phyloP scores from a whole-genome alignment of 352 stramenopile species.

The Nothophytophthora sp. region DNA sequence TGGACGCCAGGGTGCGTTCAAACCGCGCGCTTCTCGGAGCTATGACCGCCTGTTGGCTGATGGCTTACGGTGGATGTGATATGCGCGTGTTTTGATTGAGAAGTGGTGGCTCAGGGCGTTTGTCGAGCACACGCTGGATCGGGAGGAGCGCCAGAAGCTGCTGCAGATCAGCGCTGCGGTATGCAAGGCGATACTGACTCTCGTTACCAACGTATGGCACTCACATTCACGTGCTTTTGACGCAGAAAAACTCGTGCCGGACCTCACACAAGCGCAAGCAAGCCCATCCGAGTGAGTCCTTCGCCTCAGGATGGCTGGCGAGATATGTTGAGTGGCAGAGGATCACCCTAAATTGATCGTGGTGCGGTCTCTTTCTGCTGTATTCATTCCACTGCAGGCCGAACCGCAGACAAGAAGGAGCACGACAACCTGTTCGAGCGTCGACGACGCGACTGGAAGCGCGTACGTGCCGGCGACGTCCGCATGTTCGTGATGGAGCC shows the following conservation, averaged over 20 bases:
- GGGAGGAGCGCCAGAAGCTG: conserved; percentile 51
- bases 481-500: conserved; percentile 76
- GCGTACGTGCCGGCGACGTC: conserved; percentile 62
- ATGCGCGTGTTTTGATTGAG: neutral
- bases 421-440: conserved; percentile 78
- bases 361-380: neutral
- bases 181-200: neutral
- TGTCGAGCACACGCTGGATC: conserved; percentile 73
- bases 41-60: neutral
- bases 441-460: conserved; percentile 74
- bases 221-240: neutral
- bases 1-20: conserved; percentile 58
- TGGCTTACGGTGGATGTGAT: neutral
- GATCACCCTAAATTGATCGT: conserved; percentile 9
- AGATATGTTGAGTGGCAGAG: no score
- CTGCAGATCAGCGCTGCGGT: conserved; percentile 46
- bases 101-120: conserved; percentile 80
- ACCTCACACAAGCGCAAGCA: conserved; percentile 76
- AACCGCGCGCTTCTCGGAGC: neutral
- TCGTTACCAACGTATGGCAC: neutral
- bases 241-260: conserved; percentile 45
- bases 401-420: conserved; percentile 70
- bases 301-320: no score
- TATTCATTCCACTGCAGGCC: conserved; percentile 27
- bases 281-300: conserved; percentile 53